Percentiles rank a stretch among this genome's conserved stretches.
Evolutionary conservation across 1,139 yeast species (phyloP).

Genomic region (Debaryomyces nepalensis): DNA sequence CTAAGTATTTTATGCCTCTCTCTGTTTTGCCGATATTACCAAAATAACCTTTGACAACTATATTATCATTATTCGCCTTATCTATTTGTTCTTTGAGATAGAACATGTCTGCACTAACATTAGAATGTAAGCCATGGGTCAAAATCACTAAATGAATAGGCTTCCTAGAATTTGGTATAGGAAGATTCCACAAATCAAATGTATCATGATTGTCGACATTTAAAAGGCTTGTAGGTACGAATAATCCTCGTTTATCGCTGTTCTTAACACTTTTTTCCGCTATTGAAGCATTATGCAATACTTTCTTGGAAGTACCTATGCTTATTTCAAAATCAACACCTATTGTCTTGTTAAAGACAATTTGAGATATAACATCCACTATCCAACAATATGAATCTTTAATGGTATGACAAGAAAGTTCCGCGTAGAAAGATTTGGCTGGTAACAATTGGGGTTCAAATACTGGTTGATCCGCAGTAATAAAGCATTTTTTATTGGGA

Average conservation of each 20-base stretch:
- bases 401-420: conserved; percentile 44
- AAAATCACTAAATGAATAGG: conserved; percentile 76
- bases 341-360: conserved; percentile 73
- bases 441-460: conserved; percentile 73
- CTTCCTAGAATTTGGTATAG: conserved; percentile 46
- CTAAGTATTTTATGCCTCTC: conserved; percentile 85
- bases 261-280: conserved; percentile 33
- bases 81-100: conserved; percentile 85
- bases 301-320: conserved; percentile 55
- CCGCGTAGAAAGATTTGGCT: conserved; percentile 60
- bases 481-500: conserved; percentile 54
- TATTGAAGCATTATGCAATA: conserved; percentile 43
- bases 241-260: conserved; percentile 37
- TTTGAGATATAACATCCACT: conserved; percentile 85
- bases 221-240: conserved; percentile 24
- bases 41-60: conserved; percentile 80
- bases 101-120: conserved; percentile 85
- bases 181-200: conserved; percentile 71
- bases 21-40: conserved; percentile 92
- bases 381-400: conserved; percentile 66
- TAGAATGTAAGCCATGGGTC: conserved; percentile 93
- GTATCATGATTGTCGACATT: conserved; percentile 63
- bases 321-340: conserved; percentile 71
- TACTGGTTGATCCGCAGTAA: conserved; percentile 69
- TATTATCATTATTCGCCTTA: conserved; percentile 49